Evolutionary conservation across 352 stramenopile species (phyloP).

Genomic region (Thalassiosira mediterranea): DNA sequence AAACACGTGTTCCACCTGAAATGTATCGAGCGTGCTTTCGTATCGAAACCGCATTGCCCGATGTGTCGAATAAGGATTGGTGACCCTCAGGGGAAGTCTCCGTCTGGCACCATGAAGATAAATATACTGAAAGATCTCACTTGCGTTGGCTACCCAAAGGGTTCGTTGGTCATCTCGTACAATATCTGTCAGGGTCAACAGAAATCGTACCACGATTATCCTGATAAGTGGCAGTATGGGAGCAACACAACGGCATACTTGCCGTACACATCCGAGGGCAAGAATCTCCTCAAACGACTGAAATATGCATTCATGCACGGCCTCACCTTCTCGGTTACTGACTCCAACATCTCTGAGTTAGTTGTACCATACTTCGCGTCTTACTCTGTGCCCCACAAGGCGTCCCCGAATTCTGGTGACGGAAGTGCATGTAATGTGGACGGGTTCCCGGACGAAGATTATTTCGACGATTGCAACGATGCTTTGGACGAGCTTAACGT

Average conservation of each 20-base stretch:
- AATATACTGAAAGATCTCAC: neutral
- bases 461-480: conserved; percentile 7
- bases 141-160: conserved; percentile 20
- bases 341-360: conserved; percentile 31
- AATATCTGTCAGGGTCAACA: conserved; percentile 42
- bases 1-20: conserved; percentile 49
- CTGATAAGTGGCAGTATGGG: conserved; percentile 35
- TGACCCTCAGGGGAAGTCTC: conserved; percentile 29
- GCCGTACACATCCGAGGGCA: conserved; percentile 49
- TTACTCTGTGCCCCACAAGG: conserved; percentile 39
- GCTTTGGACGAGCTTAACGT: conserved; percentile 10
- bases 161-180: conserved; percentile 53
- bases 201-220: conserved; percentile 52
- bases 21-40: conserved; percentile 36
- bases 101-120: conserved; percentile 48
- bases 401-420: conserved; percentile 6
- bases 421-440: neutral
- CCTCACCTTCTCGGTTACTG: conserved; percentile 55
- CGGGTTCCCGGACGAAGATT: conserved; percentile 1
- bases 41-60: conserved; percentile 18
- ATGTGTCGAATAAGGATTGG: conserved; percentile 22
- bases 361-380: neutral
- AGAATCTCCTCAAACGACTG: conserved; percentile 55
- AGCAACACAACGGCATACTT: conserved; percentile 49
- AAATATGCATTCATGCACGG: conserved; percentile 66